A percentile compares a stretch with the other conserved stretches of the same genome.
phyloP scores from a whole-genome alignment of 202 grass and related monocot genomes.

The Cymbopogon flexuosus region DNA sequence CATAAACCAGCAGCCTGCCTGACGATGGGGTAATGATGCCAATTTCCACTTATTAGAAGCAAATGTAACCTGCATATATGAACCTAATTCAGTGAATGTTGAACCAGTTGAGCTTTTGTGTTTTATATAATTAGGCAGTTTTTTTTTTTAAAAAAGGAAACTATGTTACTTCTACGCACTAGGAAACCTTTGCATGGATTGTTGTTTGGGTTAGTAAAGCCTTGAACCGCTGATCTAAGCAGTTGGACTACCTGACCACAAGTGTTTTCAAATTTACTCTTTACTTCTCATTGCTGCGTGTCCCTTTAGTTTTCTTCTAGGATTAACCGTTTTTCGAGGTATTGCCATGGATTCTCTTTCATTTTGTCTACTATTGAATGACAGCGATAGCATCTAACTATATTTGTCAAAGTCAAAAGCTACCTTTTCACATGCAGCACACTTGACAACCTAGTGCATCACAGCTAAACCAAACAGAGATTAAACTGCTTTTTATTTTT shows the following conservation, averaged over 20 bases:
- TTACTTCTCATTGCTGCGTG: neutral
- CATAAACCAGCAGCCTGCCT: neutral
- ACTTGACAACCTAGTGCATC: neutral
- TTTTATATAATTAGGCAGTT: neutral
- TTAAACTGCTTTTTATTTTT: neutral
- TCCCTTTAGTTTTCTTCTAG: neutral
- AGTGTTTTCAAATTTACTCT: neutral
- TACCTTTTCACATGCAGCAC: neutral
- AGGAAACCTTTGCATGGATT: neutral
- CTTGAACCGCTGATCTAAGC: neutral
- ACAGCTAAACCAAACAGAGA: neutral
- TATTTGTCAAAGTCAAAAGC: neutral
- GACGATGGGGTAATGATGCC: neutral
- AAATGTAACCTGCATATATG: neutral
- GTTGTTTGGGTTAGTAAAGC: neutral
- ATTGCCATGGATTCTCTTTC: neutral
- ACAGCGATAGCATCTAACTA: neutral
- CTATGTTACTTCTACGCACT: neutral
- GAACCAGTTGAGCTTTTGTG: neutral
- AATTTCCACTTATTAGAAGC: neutral
- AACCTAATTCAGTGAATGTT: neutral
- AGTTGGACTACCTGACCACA: neutral
- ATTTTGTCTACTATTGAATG: neutral
- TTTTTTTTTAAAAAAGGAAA: neutral
- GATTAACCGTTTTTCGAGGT: constrained; percentile 7